These are phyloP conservation scores for Psophocarpus tetragonolobus DNA, from an alignment of 306 rosid genomes.

Conservation along the genomic window DNA sequence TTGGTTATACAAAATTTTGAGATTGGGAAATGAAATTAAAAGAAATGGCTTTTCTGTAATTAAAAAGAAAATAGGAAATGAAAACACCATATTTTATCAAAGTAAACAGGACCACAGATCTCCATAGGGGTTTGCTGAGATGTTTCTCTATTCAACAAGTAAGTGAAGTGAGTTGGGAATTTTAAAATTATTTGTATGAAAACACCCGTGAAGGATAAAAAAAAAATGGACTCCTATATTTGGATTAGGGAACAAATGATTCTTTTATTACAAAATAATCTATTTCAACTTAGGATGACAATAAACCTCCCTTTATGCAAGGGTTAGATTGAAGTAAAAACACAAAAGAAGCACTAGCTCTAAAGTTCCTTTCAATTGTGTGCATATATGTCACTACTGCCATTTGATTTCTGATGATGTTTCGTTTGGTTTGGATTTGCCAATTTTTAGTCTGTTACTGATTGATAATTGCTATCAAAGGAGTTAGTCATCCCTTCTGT, in stretches of 20 bases:
- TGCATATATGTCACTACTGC: neutral
- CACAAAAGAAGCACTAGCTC: neutral
- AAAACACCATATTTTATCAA: neutral
- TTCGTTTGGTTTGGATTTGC: neutral
- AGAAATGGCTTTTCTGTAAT: neutral
- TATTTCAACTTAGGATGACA: neutral
- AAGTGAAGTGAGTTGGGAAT: neutral
- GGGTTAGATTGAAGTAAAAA: neutral
- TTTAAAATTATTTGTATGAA: neutral
- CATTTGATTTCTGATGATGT: neutral
- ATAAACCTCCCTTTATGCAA: neutral
- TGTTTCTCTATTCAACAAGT: neutral
- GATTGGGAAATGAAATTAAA: neutral
- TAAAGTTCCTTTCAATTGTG: neutral
- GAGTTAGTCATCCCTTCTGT: neutral
- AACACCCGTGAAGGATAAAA: too few species aligned
- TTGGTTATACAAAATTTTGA: neutral
- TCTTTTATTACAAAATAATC: neutral
- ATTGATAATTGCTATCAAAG: neutral
- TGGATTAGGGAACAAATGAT: neutral
- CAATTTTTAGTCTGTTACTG: neutral
- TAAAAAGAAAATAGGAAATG: neutral
- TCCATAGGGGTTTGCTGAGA: neutral
- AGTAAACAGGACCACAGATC: neutral
- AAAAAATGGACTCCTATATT: neutral